Conservation (phyloP, 441 rosid species). For the Viola pubescens region DNA sequence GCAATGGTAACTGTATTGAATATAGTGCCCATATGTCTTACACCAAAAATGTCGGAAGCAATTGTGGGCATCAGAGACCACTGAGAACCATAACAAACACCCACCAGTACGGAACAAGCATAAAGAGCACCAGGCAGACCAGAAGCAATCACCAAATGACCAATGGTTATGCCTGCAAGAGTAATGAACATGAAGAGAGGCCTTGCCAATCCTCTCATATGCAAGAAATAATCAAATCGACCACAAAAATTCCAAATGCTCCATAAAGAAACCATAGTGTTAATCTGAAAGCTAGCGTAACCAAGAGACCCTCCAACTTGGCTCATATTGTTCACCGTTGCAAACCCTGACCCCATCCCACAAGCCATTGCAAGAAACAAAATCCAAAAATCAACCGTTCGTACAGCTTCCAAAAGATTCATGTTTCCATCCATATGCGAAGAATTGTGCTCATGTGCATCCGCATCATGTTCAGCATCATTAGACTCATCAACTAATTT, state of each 20-base stretch:
- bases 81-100: conserved; percentile 70
- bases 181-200: conserved; percentile 53
- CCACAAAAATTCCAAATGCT: conserved; percentile 75
- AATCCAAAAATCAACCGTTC: conserved; percentile 49
- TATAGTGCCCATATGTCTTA: conserved; percentile 61
- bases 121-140: conserved; percentile 48
- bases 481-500: conserved; percentile 21
- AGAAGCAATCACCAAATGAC: conserved; percentile 46
- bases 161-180: conserved; percentile 37
- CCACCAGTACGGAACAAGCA: conserved; percentile 48
- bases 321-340: conserved; percentile 33
- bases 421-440: too few relatives aligned
- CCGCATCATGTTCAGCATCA: conserved; percentile 8
- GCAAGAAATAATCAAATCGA: conserved; percentile 50
- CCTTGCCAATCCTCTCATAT: conserved; percentile 40
- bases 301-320: conserved; percentile 77
- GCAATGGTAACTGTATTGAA: conserved; percentile 68
- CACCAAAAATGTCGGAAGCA: conserved; percentile 58
- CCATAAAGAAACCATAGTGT: conserved; percentile 45
- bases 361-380: conserved; percentile 61
- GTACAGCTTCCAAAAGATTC: conserved; percentile 48
- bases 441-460: conserved; percentile 15
- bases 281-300: conserved; percentile 42
- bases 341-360: conserved; percentile 79
- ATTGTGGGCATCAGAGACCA: conserved; percentile 81